Evolutionary conservation across 169 alveolate species (phyloP).

Genomic region (Pseudocohnilembus persalinus): DNA sequence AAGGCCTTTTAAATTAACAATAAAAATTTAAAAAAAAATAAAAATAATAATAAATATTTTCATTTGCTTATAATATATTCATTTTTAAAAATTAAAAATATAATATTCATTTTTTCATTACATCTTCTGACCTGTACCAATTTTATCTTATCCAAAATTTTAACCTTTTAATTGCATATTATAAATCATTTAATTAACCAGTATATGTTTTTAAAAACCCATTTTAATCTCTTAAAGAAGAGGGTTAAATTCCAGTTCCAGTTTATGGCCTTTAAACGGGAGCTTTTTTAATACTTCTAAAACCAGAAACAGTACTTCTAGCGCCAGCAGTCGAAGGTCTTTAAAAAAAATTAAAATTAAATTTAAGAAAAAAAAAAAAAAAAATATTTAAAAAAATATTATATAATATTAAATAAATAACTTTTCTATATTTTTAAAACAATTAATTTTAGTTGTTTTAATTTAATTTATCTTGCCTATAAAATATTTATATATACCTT

Average conservation of each 20-base stretch:
- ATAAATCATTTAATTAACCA: conserved; percentile 14
- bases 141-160: conserved; percentile 42
- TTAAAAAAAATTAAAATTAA: background rate
- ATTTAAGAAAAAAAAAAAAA: background rate
- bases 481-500: background rate
- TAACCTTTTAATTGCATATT: conserved; percentile 34
- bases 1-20: too few relatives aligned
- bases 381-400: background rate
- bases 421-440: conserved; percentile 19
- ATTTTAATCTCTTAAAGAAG: background rate
- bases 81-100: background rate
- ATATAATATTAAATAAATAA: background rate
- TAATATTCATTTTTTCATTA: background rate
- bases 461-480: too few relatives aligned
- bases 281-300: too few relatives aligned
- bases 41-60: background rate
- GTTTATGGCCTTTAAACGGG: background rate
- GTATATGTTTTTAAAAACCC: background rate
- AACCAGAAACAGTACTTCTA: background rate
- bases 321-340: conserved; percentile 19
- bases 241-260: background rate
- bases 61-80: background rate
- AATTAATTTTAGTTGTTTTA: too few relatives aligned
- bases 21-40: too few relatives aligned
- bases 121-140: conserved; percentile 38